Evolutionary conservation across 495 filamentous ascomycete genomes (phyloP).

Genomic region (Pyrenopolyporus hunteri): DNA sequence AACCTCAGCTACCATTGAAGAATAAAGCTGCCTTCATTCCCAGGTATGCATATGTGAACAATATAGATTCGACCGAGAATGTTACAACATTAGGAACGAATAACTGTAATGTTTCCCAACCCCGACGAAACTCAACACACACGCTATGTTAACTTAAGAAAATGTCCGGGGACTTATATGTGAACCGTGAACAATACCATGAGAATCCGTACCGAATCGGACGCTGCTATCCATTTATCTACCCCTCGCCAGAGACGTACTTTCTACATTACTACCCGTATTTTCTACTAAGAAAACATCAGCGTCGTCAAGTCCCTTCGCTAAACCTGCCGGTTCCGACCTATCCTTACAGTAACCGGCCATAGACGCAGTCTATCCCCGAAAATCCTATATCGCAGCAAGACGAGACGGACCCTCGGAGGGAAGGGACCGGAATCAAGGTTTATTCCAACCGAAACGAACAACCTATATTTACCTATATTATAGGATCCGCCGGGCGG

Average conservation of each 20-base stretch:
- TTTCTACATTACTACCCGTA: constrained; percentile 43
- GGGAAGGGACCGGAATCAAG: constrained; percentile 2
- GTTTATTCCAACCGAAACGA: constrained; percentile 23
- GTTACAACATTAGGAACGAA: no score
- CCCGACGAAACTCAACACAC: no score
- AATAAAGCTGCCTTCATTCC: no score
- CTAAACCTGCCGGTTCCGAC: constrained; percentile 32
- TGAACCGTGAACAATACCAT: not conserved
- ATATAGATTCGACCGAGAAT: no score
- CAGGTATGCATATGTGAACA: no score
- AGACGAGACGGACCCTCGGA: constrained; percentile 1
- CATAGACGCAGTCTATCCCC: constrained; percentile 12
- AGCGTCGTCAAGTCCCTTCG: constrained; percentile 30
- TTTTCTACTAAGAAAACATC: constrained; percentile 34
- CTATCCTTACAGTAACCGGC: constrained; percentile 28
- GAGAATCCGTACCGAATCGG: not conserved
- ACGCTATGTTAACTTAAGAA: no score
- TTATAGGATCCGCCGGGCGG: not conserved
- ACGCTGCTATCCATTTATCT: constrained; percentile 4
- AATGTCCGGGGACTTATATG: no score
- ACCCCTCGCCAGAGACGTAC: constrained; percentile 15
- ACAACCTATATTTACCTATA: constrained; percentile 10
- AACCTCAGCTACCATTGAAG: no score
- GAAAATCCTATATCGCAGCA: constrained; percentile 13
- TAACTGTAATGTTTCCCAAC: no score